A percentile compares a stretch with the other conserved stretches of the same genome.
Conservation (phyloP, 495 filamentous ascomycete genomes). For the Penicillium odoratum region DNA sequence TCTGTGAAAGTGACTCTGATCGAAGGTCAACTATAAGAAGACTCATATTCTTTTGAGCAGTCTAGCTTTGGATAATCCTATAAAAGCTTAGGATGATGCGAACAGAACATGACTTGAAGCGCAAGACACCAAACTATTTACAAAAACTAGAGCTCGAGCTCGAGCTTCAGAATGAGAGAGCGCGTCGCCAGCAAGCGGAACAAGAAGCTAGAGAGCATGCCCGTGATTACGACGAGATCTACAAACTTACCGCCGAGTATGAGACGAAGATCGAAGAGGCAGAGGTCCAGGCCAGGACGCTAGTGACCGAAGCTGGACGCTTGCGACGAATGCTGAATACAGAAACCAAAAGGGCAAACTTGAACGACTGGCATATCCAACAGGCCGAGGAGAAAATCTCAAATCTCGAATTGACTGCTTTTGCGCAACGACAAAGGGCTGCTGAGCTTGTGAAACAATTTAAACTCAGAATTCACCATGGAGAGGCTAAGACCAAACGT, state of each 20-base stretch:
- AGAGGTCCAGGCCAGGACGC: neutral
- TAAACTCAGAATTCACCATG: neutral
- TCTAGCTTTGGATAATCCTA: neutral
- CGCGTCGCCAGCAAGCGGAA: neutral
- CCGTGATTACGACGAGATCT: neutral
- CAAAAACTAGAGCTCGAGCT: neutral
- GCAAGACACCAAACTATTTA: neutral
- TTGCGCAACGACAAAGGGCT: neutral
- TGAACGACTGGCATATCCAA: neutral
- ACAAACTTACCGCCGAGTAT: neutral
- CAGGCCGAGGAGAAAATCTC: neutral
- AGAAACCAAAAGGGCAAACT: neutral
- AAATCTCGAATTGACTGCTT: neutral
- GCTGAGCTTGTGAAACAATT: neutral
- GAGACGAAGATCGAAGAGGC: neutral
- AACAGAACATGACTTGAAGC: neutral
- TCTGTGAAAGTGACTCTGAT: neutral
- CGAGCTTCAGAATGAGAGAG: neutral
- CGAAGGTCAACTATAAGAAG: neutral
- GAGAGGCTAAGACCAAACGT: neutral
- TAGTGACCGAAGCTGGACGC: neutral
- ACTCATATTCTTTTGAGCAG: neutral
- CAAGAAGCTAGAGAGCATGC: neutral
- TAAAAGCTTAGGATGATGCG: neutral
- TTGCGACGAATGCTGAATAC: neutral